These are phyloP conservation scores for Crithidia acanthocephali DNA, from an alignment of 208 protist genomes.

Conservation along the genomic window DNA sequence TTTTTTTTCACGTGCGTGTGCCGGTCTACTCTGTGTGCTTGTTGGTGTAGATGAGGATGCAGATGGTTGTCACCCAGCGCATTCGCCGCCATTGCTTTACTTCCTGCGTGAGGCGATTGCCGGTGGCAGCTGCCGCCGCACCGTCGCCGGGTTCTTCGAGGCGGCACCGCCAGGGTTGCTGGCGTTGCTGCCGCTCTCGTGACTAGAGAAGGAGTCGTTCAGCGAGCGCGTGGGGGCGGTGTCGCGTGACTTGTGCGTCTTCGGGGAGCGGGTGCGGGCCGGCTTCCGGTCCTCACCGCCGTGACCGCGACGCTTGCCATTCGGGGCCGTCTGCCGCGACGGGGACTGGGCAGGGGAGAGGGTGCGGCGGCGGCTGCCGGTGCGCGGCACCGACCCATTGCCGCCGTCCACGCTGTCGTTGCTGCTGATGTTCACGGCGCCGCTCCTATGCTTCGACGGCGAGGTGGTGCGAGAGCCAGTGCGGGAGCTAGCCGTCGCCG, in stretches of 20 bases:
- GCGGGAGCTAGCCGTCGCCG: neutral
- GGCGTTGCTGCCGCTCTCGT: conserved; percentile 12
- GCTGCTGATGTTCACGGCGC: neutral
- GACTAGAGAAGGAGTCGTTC: conserved; percentile 29
- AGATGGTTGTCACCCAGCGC: too few relatives aligned
- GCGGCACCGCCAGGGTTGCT: conserved; percentile 19
- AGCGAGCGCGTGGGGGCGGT: conserved; percentile 9
- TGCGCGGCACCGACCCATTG: conserved; percentile 14
- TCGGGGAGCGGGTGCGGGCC: conserved; percentile 24
- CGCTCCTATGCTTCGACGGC: conserved; percentile 6
- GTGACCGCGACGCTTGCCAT: neutral
- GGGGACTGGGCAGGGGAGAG: conserved; percentile 19
- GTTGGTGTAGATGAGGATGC: too few relatives aligned
- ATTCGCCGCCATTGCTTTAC: too few relatives aligned
- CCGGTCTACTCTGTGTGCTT: too few relatives aligned
- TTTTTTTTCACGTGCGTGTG: too few relatives aligned
- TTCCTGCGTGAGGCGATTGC: conserved; percentile 56
- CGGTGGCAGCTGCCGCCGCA: conserved; percentile 52
- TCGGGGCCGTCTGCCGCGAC: conserved; percentile 11
- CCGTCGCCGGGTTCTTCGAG: conserved; percentile 27
- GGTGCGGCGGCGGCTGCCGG: conserved; percentile 29
- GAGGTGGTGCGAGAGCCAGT: conserved; percentile 16
- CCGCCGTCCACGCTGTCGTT: neutral
- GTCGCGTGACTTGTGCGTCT: conserved; percentile 26
- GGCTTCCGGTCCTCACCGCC: conserved; percentile 8